Base-by-base conservation (phyloP, 139 green algal species). In the Chlorella sp. region DNA sequence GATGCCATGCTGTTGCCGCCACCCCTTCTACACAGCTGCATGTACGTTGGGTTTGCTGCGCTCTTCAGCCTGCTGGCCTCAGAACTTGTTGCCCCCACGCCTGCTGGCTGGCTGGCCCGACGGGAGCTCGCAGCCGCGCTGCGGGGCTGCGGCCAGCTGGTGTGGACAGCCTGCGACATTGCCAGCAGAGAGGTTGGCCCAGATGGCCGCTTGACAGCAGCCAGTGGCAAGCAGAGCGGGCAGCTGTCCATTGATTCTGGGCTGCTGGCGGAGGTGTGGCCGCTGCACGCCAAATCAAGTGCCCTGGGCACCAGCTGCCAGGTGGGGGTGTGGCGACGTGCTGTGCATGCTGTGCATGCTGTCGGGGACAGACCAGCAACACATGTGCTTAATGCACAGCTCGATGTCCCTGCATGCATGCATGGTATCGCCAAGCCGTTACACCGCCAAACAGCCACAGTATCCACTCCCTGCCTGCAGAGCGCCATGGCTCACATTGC, bases 211-310 rank as follows among this genome's bases (percentile, higher is more conserved):
- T 30, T 80, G 47, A 44, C 47, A 18, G 36, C 51, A 16, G 73
- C 73, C 44, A 65, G 44, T 20, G 73, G 73, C 73, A 80, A 25
- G 73, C 17, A 80, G 44, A n/a, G 44, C 26, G 44, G n/a, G 73
- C 39, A 51, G 44, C 44, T 51, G 44, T 51, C 44, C 7, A 51
- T 76, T 16, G 70, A 76, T 39, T 34, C 38, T 0, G 70, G 70
- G 23, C 38, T 76, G 23, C 11, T 36, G 5, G 36, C 38, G 4
- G 4, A 57, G 36, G 32, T 76, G 36, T 57, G 41, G 70, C 70
- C 39, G 23, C 70, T 76, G 70, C 70, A 76, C 38, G 36, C 55
- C 7, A 11, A 38, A 25, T 57, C 70, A 25, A 26, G 30, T 4
- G 70, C 70, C 12, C 36, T 39, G 13, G 70, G 70, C 38, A 76